Conservation (phyloP, 2,329 filamentous ascomycete species). For the Pseudopyricularia javanii region DNA sequence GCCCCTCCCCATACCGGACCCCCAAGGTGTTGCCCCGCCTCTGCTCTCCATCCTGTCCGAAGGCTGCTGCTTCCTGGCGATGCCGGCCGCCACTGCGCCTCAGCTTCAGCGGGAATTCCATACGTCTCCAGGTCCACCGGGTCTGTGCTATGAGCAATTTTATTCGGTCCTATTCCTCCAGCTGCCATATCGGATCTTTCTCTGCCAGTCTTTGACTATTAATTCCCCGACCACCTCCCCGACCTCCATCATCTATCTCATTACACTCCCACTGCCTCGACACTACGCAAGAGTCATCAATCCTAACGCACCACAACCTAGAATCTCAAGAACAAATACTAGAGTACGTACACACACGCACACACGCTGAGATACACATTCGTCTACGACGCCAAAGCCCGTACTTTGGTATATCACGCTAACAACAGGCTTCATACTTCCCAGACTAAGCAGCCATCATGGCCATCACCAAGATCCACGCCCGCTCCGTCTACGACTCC, state of each 20-base stretch:
- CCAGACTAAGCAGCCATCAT: constrained; percentile 31
- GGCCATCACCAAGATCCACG: constrained; percentile 83
- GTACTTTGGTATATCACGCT: not conserved
- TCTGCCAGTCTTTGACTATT: not conserved
- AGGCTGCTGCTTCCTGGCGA: not conserved
- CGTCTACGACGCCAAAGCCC: not conserved
- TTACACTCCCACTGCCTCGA: no score
- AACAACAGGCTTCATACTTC: not conserved
- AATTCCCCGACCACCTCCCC: not conserved
- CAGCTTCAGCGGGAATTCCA: not conserved
- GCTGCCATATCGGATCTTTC: not conserved
- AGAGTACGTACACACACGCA: not conserved
- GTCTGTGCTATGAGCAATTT: not conserved
- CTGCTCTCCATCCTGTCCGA: not conserved
- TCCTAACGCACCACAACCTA: not conserved
- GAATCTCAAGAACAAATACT: not conserved
- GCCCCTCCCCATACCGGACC: not conserved
- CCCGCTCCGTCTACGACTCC: constrained; percentile 96
- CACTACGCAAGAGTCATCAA: not conserved
- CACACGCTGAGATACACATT: not conserved
- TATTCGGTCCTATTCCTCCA: not conserved
- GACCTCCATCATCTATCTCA: no score
- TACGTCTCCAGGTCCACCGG: not conserved
- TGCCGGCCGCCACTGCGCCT: not conserved
- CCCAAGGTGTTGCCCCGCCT: not conserved